Base-by-base conservation (phyloP, 106 monocot species). In the Allium fistulosum region DNA sequence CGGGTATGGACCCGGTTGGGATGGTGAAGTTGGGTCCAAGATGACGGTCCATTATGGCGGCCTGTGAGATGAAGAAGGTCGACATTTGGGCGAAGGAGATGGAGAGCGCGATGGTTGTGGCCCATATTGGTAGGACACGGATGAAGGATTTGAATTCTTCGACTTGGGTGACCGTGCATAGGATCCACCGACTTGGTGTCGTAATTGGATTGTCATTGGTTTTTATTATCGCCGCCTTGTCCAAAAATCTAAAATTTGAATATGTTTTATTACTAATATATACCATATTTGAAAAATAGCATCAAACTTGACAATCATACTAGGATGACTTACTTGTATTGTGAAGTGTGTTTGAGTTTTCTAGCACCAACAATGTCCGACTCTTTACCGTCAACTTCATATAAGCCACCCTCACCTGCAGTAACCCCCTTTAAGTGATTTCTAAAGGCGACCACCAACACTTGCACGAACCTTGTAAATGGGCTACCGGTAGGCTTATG, bases 111-210 rank as follows among this genome's bases (percentile, higher is more conserved):
- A 78, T 78, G 69, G 76, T 84, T 16, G 76, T 74, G 69, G 74
- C 76, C 88, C 88, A 84, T 10, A 86, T 71, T 14, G 88, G 88
- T 26, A 88, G 84, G 14, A 84, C 68, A 55, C 75, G 45, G 2
- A 84, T 15, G 49, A 88, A 58, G 53, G 61, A 72, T 68, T 84
- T 88, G 57, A 84, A 58, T 67, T 88, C 88, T 58, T 88, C 88
- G 27, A 88, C 88, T 49, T 88, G 65, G 7, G 84, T 84, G 26
- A 81, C 81, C 1, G 78, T 88, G 72, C 76, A 81, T 0, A 86
- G 79, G 15, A 68, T 66, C 86, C 86, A 86, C n/a, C 75, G 4
- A 75, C 56, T 74, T 9, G 8, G 51, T 10, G 18, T 26, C 12
- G 17, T 46, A 15, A 7, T 11, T 6, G 22, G 9, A 16, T 2